Evolutionary conservation across 345 rosid genomes (phyloP), one percentile per base, ranked within the genome.

Genomic region (Lepidium didymum): DNA sequence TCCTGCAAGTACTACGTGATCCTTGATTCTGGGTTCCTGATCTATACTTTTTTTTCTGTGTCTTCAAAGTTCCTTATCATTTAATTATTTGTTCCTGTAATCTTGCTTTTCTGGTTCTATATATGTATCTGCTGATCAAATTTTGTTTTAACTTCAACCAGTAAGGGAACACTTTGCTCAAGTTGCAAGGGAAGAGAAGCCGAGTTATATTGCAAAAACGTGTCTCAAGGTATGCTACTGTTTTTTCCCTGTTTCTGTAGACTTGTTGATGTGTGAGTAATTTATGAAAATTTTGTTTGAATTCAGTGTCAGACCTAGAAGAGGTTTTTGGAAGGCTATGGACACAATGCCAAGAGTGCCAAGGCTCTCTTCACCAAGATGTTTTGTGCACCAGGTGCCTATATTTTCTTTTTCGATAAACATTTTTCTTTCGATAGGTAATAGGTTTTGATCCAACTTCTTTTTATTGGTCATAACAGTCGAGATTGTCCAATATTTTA

Each of bases 331-430:
- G 96, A 61, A 91, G 83, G 78, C 74, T 91, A 15, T 91, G 97
- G 99, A 89, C 96, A 0, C 97, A 94, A 75, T 94, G 99, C 72
- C 97, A 94, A 71, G 99, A 91, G 64, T 94, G 99, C 77, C 97
- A 89, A 77, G 97, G 97, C 56, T 94, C 97, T 54, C 99, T 94
- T 75, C 99, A 91, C 80, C 97, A 91, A 83, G 96, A 94, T 81
- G 96, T 94, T 43, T 93, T 91, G 33, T 94, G 99, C 77, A 89
- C 97, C 21, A 89, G 97, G 99, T 57, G 57, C 44, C 34, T 49
- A n/a, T 40, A 54, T 35, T 10, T 12, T 29, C 7, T 16, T 8
- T 29, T 52, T 18, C 18, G 8, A 33, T 14, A 4, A 12, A 18
- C 5, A 12, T 38, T 35, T 29, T 15, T 34, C 23, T n/a, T 55